Evolutionary conservation across 495 filamentous ascomycete genomes (phyloP).

Genomic region (Aspergillus nidulans): DNA sequence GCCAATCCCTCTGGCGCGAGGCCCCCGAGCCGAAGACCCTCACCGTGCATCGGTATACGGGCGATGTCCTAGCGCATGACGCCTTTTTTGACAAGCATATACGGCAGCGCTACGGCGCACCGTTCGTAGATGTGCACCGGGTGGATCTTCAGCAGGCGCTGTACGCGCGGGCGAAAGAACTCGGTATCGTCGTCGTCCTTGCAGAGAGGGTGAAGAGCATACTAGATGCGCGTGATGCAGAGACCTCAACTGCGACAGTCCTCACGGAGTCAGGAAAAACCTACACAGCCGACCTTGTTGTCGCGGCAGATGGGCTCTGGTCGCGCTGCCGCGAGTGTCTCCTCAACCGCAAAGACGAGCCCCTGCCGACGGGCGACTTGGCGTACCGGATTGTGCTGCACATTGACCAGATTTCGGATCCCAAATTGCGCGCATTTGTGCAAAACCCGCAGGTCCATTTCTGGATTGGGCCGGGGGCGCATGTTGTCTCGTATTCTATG

Average conservation of each 20-base stretch:
- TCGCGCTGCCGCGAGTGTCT: constrained; percentile 47
- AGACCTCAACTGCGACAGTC: constrained; percentile 16
- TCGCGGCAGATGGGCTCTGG: constrained; percentile 58
- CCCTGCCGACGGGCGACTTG: constrained; percentile 60
- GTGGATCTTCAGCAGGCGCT: constrained; percentile 54
- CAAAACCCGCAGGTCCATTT: constrained; percentile 60
- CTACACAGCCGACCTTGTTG: constrained; percentile 47
- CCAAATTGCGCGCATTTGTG: constrained; percentile 44
- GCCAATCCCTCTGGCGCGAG: constrained; percentile 36
- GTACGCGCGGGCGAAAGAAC: constrained; percentile 44
- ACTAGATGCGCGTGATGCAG: neutral
- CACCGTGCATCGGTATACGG: constrained; percentile 56
- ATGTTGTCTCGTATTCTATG: constrained; percentile 63
- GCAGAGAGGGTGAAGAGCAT: constrained; percentile 41
- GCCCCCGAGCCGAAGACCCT: constrained; percentile 51
- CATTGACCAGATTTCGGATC: constrained; percentile 38
- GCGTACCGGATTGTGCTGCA: constrained; percentile 65
- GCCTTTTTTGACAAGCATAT: constrained; percentile 40
- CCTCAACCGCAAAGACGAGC: constrained; percentile 38
- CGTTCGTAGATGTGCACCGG: constrained; percentile 57
- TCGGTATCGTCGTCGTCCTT: constrained; percentile 49
- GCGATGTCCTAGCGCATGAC: constrained; percentile 49
- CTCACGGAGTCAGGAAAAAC: constrained; percentile 22
- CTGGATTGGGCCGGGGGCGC: constrained; percentile 64
- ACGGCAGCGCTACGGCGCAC: constrained; percentile 40